Percentiles rank a stretch among this genome's conserved stretches.
These are phyloP conservation scores for Alternaria sp. DNA, from an alignment of 2,329 filamentous ascomycete species.

Conservation along the genomic window DNA sequence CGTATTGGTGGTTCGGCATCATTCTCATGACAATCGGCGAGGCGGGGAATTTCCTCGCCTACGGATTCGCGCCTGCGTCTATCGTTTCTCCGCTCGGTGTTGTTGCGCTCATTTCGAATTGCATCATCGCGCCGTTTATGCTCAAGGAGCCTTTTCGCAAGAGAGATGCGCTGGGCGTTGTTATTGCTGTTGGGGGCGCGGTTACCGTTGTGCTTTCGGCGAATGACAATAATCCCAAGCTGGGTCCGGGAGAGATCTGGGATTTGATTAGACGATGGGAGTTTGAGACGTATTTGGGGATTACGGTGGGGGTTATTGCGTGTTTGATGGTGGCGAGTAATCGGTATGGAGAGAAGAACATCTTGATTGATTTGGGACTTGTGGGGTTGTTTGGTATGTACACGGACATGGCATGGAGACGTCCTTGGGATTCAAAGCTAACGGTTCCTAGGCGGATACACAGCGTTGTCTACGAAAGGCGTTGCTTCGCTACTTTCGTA, in stretches of 20 bases:
- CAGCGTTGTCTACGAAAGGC: conserved; percentile 94
- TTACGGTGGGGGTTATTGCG: conserved; percentile 76
- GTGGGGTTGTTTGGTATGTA: conserved; percentile 85
- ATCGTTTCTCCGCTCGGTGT: conserved; percentile 96
- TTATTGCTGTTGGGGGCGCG: conserved; percentile 85
- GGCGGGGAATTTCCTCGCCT: conserved; percentile 94
- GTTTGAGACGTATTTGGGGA: conserved; percentile 86
- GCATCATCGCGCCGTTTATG: conserved; percentile 92
- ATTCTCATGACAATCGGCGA: conserved; percentile 92
- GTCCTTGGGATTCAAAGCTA: conserved; percentile 8
- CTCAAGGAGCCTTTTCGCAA: conserved; percentile 88
- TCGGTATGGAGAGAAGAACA: conserved; percentile 81
- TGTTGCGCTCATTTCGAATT: conserved; percentile 96
- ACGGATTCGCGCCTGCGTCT: conserved; percentile 95
- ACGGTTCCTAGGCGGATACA: conserved; percentile 74
- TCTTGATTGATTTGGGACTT: conserved; percentile 89
- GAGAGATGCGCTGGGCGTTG: conserved; percentile 85
- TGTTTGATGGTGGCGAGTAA: conserved; percentile 82
- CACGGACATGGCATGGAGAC: background rate
- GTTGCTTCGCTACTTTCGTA: conserved; percentile 94
- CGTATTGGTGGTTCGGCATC: conserved; percentile 96
- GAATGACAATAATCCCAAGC: conserved; percentile 84
- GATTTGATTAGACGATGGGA: conserved; percentile 83
- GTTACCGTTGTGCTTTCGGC: conserved; percentile 94
- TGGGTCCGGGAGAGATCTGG: conserved; percentile 91